Evolutionary conservation across 2,329 filamentous ascomycete species (phyloP).

Genomic region (Capronia epimyces): DNA sequence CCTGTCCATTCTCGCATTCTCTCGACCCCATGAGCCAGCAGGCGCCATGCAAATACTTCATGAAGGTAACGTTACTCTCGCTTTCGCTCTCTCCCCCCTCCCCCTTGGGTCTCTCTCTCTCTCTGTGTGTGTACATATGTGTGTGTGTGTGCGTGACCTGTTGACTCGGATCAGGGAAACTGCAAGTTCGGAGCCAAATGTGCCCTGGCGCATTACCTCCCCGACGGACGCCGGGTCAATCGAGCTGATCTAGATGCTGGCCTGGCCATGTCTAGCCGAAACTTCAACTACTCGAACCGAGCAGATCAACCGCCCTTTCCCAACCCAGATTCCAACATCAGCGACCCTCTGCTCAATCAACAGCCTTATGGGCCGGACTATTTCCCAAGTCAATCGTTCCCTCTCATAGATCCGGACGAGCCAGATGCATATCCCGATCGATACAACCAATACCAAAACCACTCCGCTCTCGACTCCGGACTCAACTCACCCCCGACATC

Average conservation of each 20-base stretch:
- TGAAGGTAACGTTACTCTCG: slow-evolving; percentile 62
- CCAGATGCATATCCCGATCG: slow-evolving; percentile 34
- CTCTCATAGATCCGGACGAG: slow-evolving; percentile 41
- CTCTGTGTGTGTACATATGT: slow-evolving; percentile 5
- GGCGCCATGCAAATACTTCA: slow-evolving; percentile 94
- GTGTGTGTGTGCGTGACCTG: background rate
- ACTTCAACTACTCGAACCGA: slow-evolving; percentile 45
- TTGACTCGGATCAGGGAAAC: slow-evolving; percentile 62
- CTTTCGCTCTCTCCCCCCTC: background rate
- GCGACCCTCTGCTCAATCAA: slow-evolving; percentile 63
- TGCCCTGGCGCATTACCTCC: slow-evolving; percentile 90
- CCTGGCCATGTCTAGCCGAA: slow-evolving; percentile 41
- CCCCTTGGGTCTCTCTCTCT: slow-evolving; percentile 24
- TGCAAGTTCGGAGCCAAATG: slow-evolving; percentile 99
- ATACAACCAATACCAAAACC: slow-evolving; percentile 42
- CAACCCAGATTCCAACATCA: slow-evolving; percentile 65
- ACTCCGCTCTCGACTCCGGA: slow-evolving; percentile 54
- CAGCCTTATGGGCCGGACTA: slow-evolving; percentile 38
- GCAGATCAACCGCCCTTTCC: slow-evolving; percentile 60
- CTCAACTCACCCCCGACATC: slow-evolving; percentile 55
- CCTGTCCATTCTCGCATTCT: slow-evolving; percentile 94
- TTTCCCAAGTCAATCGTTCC: slow-evolving; percentile 40
- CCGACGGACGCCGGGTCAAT: slow-evolving; percentile 88
- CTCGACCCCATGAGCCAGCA: slow-evolving; percentile 78
- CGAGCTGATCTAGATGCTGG: slow-evolving; percentile 50